phyloP scores from a whole-genome alignment of 805 yeast species.

The Zygosaccharomyces rouxii region DNA sequence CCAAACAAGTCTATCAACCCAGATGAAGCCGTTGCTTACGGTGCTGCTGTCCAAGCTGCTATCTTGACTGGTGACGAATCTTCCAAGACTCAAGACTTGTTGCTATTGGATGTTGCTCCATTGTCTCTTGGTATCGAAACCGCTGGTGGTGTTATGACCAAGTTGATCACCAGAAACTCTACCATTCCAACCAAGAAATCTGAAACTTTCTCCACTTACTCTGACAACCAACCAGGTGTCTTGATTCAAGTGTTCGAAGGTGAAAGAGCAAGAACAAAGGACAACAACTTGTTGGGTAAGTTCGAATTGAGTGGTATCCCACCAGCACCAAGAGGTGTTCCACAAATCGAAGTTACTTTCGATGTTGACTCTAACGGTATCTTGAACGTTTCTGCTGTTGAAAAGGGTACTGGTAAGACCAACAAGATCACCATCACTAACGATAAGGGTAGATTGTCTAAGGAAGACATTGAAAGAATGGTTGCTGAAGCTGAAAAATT shows the following conservation, averaged over 20 bases:
- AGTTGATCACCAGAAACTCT: constrained; percentile 97
- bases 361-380: constrained; percentile 98
- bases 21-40: constrained; percentile 99
- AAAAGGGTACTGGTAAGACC: constrained; percentile 98
- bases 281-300: constrained; percentile 95
- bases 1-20: constrained; percentile 98
- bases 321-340: constrained; percentile 99
- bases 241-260: constrained; percentile 98
- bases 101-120: constrained; percentile 98
- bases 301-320: constrained; percentile 96
- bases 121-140: constrained; percentile 98
- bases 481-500: constrained; percentile 96
- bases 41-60: constrained; percentile 99
- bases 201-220: constrained; percentile 94
- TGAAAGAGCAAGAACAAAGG: constrained; percentile 96
- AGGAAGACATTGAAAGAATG: constrained; percentile 98
- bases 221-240: constrained; percentile 99
- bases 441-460: constrained; percentile 97
- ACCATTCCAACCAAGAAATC: constrained; percentile 99
- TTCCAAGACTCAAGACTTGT: constrained; percentile 94
- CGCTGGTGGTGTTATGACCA: constrained; percentile 99
- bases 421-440: constrained; percentile 96
- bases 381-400: constrained; percentile 93
- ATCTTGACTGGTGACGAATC: constrained; percentile 96
- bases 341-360: constrained; percentile 96